Evolutionary conservation across 768 basidiomycete genomes (phyloP), one percentile per base, ranked within the genome.

Genomic region (Tulasnella sp.): DNA sequence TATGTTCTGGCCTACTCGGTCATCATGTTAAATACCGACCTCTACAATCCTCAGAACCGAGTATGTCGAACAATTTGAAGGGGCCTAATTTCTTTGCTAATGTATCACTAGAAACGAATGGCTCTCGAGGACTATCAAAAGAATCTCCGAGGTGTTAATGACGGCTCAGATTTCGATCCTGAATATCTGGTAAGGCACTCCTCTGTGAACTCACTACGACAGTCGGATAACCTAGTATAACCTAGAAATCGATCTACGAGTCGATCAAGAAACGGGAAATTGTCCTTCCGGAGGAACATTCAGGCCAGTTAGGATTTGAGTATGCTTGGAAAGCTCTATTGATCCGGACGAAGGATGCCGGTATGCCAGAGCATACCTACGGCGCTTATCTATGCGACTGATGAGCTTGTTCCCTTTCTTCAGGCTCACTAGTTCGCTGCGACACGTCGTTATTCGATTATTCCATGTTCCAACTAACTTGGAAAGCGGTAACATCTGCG

Each of bases 301-400:
- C 89, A 9, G 97, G 96, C 1, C 93, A 94, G 78, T 85, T 96
- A 62, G 97, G 97, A 9, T 99, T 99, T 78, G 97, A 98, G 76
- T 97, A 96, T 79, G 96, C 97, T 19, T 99, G 97, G 97, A 98
- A 97, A 79, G 95, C 98, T 76, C 83, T 99, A 11, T 84, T 98
- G 41, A 81, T 89, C 37, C 87, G 97, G 37, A 88, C 95, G 62
- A 85, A 88, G 71, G 88, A 88, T 78, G 87, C 93, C 74, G 93
- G 94, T 91, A 73, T 52, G 85, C 77, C 42, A 32, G 67, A 66
- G 22, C 39, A 36, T 39, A 52, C 29, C n/a, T 11, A 22, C 47
- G 8, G 62, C 14, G 4, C 37, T 19, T 59, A 74, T 22, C 64
- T 7, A 62, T 32, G 2, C 16, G 32, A 41, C 67, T 68, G 5